Evolutionary conservation across 2,329 filamentous ascomycete species (phyloP).

Genomic region (Colletotrichum spinosum): DNA sequence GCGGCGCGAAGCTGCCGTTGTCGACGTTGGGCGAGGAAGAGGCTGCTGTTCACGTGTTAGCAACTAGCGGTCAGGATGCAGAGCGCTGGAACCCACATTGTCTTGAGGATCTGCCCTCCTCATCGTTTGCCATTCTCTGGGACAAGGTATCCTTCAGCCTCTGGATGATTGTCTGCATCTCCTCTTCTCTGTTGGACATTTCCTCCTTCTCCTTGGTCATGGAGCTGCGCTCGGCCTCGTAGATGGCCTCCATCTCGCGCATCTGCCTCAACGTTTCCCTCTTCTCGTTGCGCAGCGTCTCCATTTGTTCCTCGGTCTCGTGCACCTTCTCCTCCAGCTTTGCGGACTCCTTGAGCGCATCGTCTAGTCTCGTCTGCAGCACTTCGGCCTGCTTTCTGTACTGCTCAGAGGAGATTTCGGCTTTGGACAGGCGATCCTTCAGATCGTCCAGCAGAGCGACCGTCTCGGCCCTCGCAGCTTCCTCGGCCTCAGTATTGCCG

Average conservation of each 20-base stretch:
- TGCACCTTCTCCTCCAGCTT: conserved; percentile 90
- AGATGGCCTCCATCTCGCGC: conserved; percentile 91
- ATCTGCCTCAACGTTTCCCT: conserved; percentile 85
- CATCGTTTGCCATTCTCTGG: conserved; percentile 73
- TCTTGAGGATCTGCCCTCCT: conserved; percentile 69
- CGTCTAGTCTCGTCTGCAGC: conserved; percentile 86
- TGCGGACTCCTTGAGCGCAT: conserved; percentile 83
- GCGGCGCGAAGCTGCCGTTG: conserved; percentile 84
- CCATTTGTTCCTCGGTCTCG: conserved; percentile 86
- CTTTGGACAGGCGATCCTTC: conserved; percentile 83
- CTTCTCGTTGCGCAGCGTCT: conserved; percentile 85
- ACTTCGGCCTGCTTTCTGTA: conserved; percentile 87
- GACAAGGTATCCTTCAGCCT: conserved; percentile 90
- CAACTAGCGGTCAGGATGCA: neutral
- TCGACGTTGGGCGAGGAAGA: conserved; percentile 76
- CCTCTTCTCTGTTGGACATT: conserved; percentile 84
- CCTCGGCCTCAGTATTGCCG: conserved; percentile 65
- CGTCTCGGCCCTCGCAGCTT: conserved; percentile 83
- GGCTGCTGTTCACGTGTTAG: conserved; percentile 22
- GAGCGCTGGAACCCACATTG: conserved; percentile 59
- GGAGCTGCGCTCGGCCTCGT: conserved; percentile 88
- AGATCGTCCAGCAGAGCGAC: conserved; percentile 85
- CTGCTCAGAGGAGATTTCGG: conserved; percentile 82
- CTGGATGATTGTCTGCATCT: conserved; percentile 91
- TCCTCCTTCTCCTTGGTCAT: conserved; percentile 95